Base-by-base conservation (phyloP, 768 basidiomycete species). In the Kwoniella newhampshirensis region DNA sequence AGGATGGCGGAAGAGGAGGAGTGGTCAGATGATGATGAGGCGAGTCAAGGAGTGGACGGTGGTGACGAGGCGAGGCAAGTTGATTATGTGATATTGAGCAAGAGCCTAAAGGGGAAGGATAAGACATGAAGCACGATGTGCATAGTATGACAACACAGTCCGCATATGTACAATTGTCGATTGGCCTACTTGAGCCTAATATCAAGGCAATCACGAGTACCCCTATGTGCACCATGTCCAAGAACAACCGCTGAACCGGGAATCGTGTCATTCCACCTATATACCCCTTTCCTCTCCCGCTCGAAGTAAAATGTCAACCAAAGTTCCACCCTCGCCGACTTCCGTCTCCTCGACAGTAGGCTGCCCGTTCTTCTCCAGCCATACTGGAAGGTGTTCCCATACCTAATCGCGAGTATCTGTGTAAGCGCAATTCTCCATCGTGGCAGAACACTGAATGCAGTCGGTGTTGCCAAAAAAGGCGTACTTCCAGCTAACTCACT, bases 61-160 rank as follows among this genome's bases (percentile, higher is more conserved):
- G 25, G 28, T 12, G 52, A 41, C 9, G 36, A n/a, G 25, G 25
- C 12, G 8, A 40, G 28, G 8, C 8, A 21, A 26, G 45, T 55
- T 15, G 67, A 63, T 26, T 69, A 69, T 45, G 46, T 55, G n/a
- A 69, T 69, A 21, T 36, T 69, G 25, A 69, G 64, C 35, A 69
- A 63, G 46, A 46, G 45, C 20, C 20, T 43, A 45, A 36, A 20
- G 32, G 32, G 32, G 32, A 32, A 32, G 32, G 13, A 13, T 6
- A 6, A 13, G 32, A 32, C 32, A 32, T n/a, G n/a, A n/a, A n/a
- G n/a, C n/a, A n/a, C n/a, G n/a, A n/a, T n/a, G n/a, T n/a, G n/a
- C n/a, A n/a, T n/a, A n/a, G n/a, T n/a, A n/a, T n/a, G n/a, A n/a
- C n/a, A n/a, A n/a, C n/a, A n/a, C n/a, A n/a, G n/a, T n/a, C n/a